Evolutionary conservation across 2,329 filamentous ascomycete genomes (phyloP).

Genomic region (Esteya vermicola): DNA sequence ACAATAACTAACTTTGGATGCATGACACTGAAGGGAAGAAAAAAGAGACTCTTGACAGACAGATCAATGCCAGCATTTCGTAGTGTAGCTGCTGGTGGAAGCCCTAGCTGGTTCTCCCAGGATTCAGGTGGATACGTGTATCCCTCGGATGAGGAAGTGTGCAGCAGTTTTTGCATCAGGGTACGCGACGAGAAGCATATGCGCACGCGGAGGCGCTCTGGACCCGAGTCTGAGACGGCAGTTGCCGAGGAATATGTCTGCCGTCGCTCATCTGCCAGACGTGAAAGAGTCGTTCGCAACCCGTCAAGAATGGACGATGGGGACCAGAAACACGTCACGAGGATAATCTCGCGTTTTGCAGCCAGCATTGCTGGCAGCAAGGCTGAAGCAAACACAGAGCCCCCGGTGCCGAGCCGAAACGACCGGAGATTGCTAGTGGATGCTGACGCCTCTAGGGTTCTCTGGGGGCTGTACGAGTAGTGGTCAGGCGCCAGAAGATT

Average conservation of each 20-base stretch:
- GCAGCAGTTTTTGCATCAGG: slow-evolving; percentile 59
- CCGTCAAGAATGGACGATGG: slow-evolving; percentile 44
- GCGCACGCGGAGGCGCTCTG: slow-evolving; percentile 40
- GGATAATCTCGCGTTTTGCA: slow-evolving; percentile 9
- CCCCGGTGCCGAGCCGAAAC: slow-evolving; percentile 43
- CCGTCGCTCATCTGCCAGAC: slow-evolving; percentile 34
- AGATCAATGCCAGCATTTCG: slow-evolving; percentile 49
- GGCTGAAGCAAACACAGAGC: slow-evolving; percentile 36
- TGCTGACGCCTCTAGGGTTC: slow-evolving; percentile 20
- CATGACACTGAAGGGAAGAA: slow-evolving; percentile 72
- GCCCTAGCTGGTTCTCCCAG: slow-evolving; percentile 48
- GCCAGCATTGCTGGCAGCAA: slow-evolving; percentile 46
- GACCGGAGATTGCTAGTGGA: slow-evolving; percentile 30
- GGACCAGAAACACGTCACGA: slow-evolving; percentile 20
- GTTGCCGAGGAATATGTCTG: no score
- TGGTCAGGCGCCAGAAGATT: slow-evolving; percentile 37
- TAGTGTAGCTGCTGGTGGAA: slow-evolving; percentile 40
- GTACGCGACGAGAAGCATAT: slow-evolving; percentile 67
- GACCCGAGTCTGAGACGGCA: slow-evolving; percentile 1
- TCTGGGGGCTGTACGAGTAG: slow-evolving; percentile 21
- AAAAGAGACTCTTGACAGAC: slow-evolving; percentile 62
- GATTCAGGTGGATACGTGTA: slow-evolving; percentile 42
- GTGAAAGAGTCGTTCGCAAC: slow-evolving; percentile 41
- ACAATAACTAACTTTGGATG: slow-evolving; percentile 72
- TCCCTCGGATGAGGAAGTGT: slow-evolving; percentile 49